phyloP scores from a whole-genome alignment of 805 yeast species.

The Pichia nanzhaoensis region DNA sequence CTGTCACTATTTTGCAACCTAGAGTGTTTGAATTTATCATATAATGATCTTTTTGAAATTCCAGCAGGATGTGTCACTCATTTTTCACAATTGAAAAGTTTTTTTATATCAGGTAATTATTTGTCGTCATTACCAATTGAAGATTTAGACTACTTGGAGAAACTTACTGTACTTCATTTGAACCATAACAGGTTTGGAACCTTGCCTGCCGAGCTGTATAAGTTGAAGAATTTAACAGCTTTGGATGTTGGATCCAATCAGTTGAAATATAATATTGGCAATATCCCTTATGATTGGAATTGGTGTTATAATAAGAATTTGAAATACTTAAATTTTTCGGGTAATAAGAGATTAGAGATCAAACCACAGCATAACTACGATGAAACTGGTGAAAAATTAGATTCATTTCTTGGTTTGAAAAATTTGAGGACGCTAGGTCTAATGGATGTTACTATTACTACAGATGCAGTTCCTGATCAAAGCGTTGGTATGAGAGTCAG shows the following conservation, averaged over 20 bases:
- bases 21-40: conserved; percentile 64
- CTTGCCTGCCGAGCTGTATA: conserved; percentile 81
- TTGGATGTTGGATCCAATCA: conserved; percentile 90
- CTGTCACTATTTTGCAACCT: conserved; percentile 54
- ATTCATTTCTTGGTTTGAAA: conserved; percentile 55
- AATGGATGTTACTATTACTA: conserved; percentile 91
- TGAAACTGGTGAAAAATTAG: conserved; percentile 59
- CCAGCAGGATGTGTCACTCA: conserved; percentile 65
- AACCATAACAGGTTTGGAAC: conserved; percentile 84
- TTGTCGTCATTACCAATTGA: conserved; percentile 78
- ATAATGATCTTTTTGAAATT: conserved; percentile 77
- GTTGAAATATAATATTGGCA: conserved; percentile 84
- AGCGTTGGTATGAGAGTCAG: conserved; percentile 75
- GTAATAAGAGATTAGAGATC: conserved; percentile 87
- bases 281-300: conserved; percentile 96
- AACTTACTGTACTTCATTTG: conserved; percentile 55
- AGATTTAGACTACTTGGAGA: conserved; percentile 58
- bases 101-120: conserved; percentile 80
- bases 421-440: conserved; percentile 71
- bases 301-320: conserved; percentile 82
- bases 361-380: conserved; percentile 49
- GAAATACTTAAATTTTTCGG: conserved; percentile 81
- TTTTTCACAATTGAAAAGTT: conserved; percentile 48
- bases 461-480: conserved; percentile 87
- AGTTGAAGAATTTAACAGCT: conserved; percentile 53